Conservation (phyloP, 768 basidiomycete genomes). For the Lentinula sp. region DNA sequence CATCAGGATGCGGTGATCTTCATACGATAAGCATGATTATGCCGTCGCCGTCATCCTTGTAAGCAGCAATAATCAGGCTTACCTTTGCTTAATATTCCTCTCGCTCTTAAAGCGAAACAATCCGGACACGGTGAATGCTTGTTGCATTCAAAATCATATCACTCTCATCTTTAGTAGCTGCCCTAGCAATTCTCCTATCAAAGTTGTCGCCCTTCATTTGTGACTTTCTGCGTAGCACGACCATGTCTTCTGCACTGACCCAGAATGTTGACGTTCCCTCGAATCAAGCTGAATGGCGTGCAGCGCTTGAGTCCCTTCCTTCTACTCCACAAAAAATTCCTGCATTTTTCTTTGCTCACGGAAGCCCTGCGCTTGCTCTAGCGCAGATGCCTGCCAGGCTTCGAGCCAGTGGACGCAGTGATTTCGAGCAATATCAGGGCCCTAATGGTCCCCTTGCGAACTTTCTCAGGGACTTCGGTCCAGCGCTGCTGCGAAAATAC, state of each 20-base stretch:
- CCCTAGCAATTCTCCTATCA: neutral
- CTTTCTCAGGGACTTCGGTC: slow-evolving; percentile 65
- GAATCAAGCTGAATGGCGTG: slow-evolving; percentile 39
- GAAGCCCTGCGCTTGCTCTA: slow-evolving; percentile 15
- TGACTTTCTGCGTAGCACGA: neutral
- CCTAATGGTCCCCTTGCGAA: slow-evolving; percentile 46
- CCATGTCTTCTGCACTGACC: neutral
- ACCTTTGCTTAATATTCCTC: neutral
- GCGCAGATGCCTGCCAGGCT: neutral
- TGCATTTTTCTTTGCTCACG: slow-evolving; percentile 72
- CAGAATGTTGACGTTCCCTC: slow-evolving; percentile 17
- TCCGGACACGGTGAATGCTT: neutral
- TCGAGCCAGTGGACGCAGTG: neutral
- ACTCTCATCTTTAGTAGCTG: neutral
- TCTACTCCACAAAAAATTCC: slow-evolving; percentile 57
- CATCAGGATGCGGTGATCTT: too few relatives aligned
- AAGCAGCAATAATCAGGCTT: neutral
- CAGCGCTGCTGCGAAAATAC: slow-evolving; percentile 60
- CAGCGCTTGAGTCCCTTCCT: slow-evolving; percentile 50
- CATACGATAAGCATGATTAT: neutral
- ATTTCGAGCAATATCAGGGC: slow-evolving; percentile 26
- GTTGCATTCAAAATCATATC: neutral
- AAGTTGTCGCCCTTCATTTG: neutral
- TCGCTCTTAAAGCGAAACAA: neutral
- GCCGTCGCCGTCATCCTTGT: neutral